These are phyloP conservation scores for Apiospora hydei DNA, from an alignment of 2,329 filamentous ascomycete genomes.

Conservation along the genomic window DNA sequence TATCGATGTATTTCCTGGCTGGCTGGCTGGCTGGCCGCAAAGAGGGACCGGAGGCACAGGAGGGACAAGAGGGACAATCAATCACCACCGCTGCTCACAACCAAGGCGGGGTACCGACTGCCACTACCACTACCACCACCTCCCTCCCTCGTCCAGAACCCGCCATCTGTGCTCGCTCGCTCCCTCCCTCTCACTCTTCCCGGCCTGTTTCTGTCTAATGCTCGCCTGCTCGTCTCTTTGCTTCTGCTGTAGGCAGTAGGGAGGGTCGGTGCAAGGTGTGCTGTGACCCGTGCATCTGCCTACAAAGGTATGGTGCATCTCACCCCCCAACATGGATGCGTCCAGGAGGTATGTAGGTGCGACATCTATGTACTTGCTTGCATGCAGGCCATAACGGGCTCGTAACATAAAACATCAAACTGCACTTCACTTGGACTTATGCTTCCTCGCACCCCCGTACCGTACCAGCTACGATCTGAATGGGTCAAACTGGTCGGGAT, in stretches of 20 bases:
- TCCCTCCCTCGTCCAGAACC: not conserved
- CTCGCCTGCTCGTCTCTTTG: not conserved
- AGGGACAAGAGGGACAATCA: too few species aligned
- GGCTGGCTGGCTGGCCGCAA: not conserved
- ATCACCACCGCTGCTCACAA: not conserved
- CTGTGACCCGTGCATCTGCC: conserved; percentile 1
- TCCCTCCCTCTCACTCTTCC: not conserved
- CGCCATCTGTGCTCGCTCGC: not conserved
- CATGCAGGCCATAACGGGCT: not conserved
- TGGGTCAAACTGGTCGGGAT: not conserved
- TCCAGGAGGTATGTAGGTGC: not conserved
- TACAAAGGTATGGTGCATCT: not conserved
- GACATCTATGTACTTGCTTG: not conserved
- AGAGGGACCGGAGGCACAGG: not conserved
- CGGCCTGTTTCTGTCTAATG: not conserved
- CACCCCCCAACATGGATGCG: not conserved
- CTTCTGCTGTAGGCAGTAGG: not conserved
- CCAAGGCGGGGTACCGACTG: conserved; percentile 7
- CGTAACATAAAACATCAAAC: not conserved
- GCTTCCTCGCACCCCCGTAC: not conserved
- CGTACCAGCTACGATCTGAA: not conserved
- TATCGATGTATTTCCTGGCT: conserved; percentile 5
- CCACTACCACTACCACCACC: not conserved
- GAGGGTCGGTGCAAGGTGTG: conserved; percentile 12
- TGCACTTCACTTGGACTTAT: not conserved